Base-by-base conservation (phyloP, 75 land plant genomes). In the Cunninghamia lanceolata region DNA sequence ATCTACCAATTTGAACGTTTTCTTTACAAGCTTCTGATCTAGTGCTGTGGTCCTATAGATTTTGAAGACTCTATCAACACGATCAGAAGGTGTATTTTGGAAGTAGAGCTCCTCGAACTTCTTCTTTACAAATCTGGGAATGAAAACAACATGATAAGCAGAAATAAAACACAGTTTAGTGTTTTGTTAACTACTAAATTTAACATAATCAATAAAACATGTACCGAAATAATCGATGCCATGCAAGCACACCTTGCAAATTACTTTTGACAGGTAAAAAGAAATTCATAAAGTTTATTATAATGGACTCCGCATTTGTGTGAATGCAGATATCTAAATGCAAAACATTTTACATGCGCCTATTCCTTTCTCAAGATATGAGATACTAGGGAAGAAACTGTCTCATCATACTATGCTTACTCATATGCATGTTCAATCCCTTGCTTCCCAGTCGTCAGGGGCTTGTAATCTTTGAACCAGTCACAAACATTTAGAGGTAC, bases 21-120 rank as follows among this genome's bases (percentile, higher is more conserved):
- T 94, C 90, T 94, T 97, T 63, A 97, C 89, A 76, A 97, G 94
- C 78, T 92, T 92, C 84, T 90, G 93, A 85, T 97, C 99, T 84
- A 97, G 89, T 30, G 99, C 99, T 68, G 99, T 97, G 36, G 99
- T 97, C 82, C 96, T 91, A 87, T 95, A 97, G 68, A 97, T 88
- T 86, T 95, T 92, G 82, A 95, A 97, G 14, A 94, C 91, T 36
- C 99, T 91, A 71, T 96, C 94, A 9, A 93, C 92, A 45, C 90
- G 86, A 79, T 91, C 90, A 10, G 92, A 91, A 21, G 90, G 86
- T 4, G 94, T 95, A 85, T 92, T 93, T 66, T 92, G 91, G 85
- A 91, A 90, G 89, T 95, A 97, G 30, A 97, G 83, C 83, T 97
- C 96, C 89, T 96, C 94, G 82, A 97, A 97, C 88, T 97, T 97